Evolutionary conservation across 1,284 basidiomycete species (phyloP).

Genomic region (Ustilago lituana): DNA sequence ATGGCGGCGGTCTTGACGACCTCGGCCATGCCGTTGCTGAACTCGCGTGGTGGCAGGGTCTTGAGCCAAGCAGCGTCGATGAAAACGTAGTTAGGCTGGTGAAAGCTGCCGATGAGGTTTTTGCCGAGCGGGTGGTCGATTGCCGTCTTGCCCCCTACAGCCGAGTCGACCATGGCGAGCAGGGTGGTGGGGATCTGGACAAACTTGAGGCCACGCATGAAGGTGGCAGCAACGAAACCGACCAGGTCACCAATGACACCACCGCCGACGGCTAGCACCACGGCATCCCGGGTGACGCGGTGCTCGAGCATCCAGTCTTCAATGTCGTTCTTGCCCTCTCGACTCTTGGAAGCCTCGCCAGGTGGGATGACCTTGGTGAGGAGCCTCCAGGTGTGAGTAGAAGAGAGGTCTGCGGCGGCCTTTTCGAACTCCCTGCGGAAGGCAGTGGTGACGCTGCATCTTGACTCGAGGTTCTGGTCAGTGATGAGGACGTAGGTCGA

Average conservation of each 20-base stretch:
- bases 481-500: conserved; percentile 93
- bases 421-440: conserved; percentile 48
- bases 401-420: conserved; percentile 60
- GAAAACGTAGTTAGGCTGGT: conserved; percentile 97
- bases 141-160: conserved; percentile 96
- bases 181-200: conserved; percentile 96
- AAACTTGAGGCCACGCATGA: conserved; percentile 80
- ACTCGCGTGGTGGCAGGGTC: conserved; percentile 89
- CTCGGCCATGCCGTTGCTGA: conserved; percentile 98
- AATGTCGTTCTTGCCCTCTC: conserved; percentile 89
- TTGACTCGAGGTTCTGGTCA: conserved; percentile 80
- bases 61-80: conserved; percentile 96
- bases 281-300: conserved; percentile 90
- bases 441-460: conserved; percentile 67
- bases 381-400: conserved; percentile 73
- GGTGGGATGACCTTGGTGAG: conserved; percentile 83
- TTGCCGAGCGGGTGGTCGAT: conserved; percentile 97
- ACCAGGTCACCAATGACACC: conserved; percentile 94
- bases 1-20: conserved; percentile 76
- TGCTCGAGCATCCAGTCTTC: conserved; percentile 92
- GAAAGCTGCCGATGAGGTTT: conserved; percentile 97
- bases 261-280: conserved; percentile 91
- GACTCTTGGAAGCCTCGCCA: conserved; percentile 90
- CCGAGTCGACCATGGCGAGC: conserved; percentile 97
- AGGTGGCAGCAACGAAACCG: conserved; percentile 95